These are phyloP conservation scores for Pterocarpus macrocarpus DNA, from an alignment of 306 rosid genomes.

Conservation along the genomic window DNA sequence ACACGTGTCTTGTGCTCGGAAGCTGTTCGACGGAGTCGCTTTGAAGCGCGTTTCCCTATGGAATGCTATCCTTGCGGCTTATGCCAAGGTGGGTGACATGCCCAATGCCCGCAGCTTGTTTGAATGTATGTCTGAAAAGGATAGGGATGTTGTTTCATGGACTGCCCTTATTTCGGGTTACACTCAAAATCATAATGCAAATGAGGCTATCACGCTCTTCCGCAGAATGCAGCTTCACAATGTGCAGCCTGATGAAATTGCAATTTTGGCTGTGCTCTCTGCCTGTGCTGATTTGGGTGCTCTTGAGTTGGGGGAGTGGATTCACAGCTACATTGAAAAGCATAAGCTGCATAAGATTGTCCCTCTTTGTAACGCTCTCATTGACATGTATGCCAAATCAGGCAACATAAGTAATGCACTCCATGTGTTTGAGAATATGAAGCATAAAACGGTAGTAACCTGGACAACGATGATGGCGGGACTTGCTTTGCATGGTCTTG, in stretches of 20 bases:
- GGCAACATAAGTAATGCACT: slow-evolving; percentile 60
- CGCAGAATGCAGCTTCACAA: slow-evolving; percentile 64
- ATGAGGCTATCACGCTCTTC: slow-evolving; percentile 65
- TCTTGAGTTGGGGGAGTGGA: slow-evolving; percentile 70
- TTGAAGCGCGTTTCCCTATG: slow-evolving; percentile 49
- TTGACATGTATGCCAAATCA: slow-evolving; percentile 82
- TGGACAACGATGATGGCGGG: slow-evolving; percentile 82
- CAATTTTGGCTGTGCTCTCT: slow-evolving; percentile 69
- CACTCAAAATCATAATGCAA: slow-evolving; percentile 53
- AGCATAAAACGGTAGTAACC: slow-evolving; percentile 61
- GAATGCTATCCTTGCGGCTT: slow-evolving; percentile 72
- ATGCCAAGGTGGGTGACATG: slow-evolving; percentile 65
- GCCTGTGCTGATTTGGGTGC: slow-evolving; percentile 83
- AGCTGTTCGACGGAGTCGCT: slow-evolving; percentile 54
- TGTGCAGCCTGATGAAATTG: slow-evolving; percentile 71
- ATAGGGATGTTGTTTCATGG: slow-evolving; percentile 72
- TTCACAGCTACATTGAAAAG: slow-evolving; percentile 64
- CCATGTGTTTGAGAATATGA: slow-evolving; percentile 49
- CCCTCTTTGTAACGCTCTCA: slow-evolving; percentile 66
- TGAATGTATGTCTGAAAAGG: slow-evolving; percentile 60
- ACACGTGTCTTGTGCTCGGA: slow-evolving; percentile 57
- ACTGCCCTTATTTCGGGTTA: slow-evolving; percentile 67
- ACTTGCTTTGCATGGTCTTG: slow-evolving; percentile 80
- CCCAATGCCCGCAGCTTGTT: slow-evolving; percentile 62
- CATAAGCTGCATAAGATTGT: slow-evolving; percentile 52